Conservation (phyloP, 2,329 filamentous ascomycete genomes). For the Blastomyces parvus region DNA sequence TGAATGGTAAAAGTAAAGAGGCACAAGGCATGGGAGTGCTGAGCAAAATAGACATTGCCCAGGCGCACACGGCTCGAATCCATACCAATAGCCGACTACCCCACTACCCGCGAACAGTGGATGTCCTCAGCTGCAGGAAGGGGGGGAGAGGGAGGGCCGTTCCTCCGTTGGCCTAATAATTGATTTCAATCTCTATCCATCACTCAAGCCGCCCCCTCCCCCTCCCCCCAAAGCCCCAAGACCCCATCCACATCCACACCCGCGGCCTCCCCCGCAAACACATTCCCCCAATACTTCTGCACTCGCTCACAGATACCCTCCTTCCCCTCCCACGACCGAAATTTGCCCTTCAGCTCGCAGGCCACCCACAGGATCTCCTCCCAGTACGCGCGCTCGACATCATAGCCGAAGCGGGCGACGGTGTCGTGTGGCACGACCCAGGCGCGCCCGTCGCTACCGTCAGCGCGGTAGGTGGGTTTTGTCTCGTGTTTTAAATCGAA, state of each 20-base stretch:
- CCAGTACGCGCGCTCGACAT: slow-evolving; percentile 33
- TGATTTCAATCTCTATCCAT: too few species aligned
- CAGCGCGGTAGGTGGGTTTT: slow-evolving; percentile 27
- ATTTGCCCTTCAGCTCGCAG: slow-evolving; percentile 30
- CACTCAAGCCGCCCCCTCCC: too few species aligned
- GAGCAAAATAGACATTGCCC: too few species aligned
- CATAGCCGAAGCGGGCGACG: slow-evolving; percentile 23
- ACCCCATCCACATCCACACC: slow-evolving; percentile 31
- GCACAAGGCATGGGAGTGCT: too few species aligned
- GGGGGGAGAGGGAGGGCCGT: too few species aligned
- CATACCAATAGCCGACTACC: neutral
- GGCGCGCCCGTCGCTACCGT: slow-evolving; percentile 25
- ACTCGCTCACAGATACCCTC: slow-evolving; percentile 27
- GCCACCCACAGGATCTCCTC: slow-evolving; percentile 31
- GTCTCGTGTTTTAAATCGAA: slow-evolving; percentile 30
- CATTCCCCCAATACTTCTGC: slow-evolving; percentile 28
- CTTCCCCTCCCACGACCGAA: slow-evolving; percentile 28
- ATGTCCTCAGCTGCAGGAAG: too few species aligned
- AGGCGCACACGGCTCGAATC: too few species aligned
- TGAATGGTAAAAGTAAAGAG: too few species aligned
- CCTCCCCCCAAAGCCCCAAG: slow-evolving; percentile 17
- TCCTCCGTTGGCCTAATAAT: too few species aligned
- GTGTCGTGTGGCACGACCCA: slow-evolving; percentile 29
- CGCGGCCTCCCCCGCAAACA: slow-evolving; percentile 22
- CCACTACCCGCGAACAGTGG: too few species aligned